Percentiles rank a stretch among this genome's conserved stretches.
These are phyloP conservation scores for Aureobasidium namibiae DNA, from an alignment of 2,329 filamentous ascomycete genomes.

Conservation along the genomic window DNA sequence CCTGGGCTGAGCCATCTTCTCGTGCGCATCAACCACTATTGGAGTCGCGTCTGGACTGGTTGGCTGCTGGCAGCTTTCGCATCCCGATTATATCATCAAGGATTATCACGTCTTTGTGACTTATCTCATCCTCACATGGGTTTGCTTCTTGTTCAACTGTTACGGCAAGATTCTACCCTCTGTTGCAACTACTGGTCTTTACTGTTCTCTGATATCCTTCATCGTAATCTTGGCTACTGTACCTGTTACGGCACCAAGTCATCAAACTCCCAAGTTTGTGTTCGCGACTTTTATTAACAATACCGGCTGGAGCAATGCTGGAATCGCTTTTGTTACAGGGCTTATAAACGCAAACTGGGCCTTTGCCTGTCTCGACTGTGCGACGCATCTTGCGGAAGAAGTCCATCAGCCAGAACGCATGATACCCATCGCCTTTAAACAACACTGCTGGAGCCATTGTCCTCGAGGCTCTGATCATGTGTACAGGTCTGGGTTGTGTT, in stretches of 20 bases:
- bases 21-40: conserved; percentile 44
- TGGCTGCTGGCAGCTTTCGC: conserved; percentile 44
- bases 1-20: conserved; percentile 49
- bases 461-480: conserved; percentile 38
- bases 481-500: conserved; percentile 57
- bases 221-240: conserved; percentile 42
- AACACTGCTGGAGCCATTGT: conserved; percentile 39
- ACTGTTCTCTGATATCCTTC: conserved; percentile 40
- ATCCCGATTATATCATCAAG: conserved; percentile 37
- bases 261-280: conserved; percentile 41
- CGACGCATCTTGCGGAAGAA: conserved; percentile 45
- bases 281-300: conserved; percentile 46
- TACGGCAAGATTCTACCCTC: conserved; percentile 28
- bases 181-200: conserved; percentile 38
- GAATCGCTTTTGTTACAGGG: conserved; percentile 45
- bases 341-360: conserved; percentile 44
- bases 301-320: conserved; percentile 39
- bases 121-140: conserved; percentile 40
- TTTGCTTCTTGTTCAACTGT: conserved; percentile 37
- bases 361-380: conserved; percentile 43
- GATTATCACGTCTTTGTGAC: conserved; percentile 32
- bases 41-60: conserved; percentile 40
- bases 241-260: conserved; percentile 34
- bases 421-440: conserved; percentile 39
- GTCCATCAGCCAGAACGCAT: conserved; percentile 38